Conservation (phyloP, 805 yeast species). For the Metschnikowia lochheadii region DNA sequence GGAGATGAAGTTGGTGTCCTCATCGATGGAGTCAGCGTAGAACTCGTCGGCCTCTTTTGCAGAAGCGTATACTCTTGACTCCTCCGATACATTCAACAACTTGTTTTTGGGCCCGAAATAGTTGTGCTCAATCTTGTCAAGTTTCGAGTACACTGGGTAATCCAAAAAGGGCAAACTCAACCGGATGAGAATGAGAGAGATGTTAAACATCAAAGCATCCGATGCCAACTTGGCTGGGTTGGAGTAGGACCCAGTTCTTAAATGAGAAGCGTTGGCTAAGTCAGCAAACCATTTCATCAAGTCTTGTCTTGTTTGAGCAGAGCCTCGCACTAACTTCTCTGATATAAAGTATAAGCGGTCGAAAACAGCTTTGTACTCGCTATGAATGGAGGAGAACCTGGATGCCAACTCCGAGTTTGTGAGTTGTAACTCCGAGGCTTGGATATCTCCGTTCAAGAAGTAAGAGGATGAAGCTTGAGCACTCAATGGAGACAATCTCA, state of each 20-base stretch:
- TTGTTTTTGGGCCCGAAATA: conserved; percentile 53
- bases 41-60: conserved; percentile 62
- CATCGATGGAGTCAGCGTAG: conserved; percentile 38
- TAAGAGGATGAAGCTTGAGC: conserved; percentile 45
- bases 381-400: conserved; percentile 36
- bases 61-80: conserved; percentile 79
- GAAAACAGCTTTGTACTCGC: conserved; percentile 56
- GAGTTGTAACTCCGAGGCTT: conserved; percentile 31
- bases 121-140: conserved; percentile 72
- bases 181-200: conserved; percentile 60
- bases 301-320: conserved; percentile 57
- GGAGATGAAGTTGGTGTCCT: conserved; percentile 75
- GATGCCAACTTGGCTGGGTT: conserved; percentile 62
- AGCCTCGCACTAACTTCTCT: conserved; percentile 73
- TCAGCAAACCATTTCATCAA: conserved; percentile 67
- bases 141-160: conserved; percentile 51
- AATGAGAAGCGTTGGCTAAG: conserved; percentile 76
- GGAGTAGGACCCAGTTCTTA: conserved; percentile 83
- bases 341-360: conserved; percentile 65
- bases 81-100: conserved; percentile 67
- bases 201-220: conserved; percentile 79
- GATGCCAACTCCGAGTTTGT: conserved; percentile 52
- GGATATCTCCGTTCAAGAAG: conserved; percentile 30
- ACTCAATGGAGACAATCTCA: conserved; percentile 70
- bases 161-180: conserved; percentile 84